Base-by-base conservation (phyloP, 176 grass and related monocot species). In the Saccharum spontaneum region DNA sequence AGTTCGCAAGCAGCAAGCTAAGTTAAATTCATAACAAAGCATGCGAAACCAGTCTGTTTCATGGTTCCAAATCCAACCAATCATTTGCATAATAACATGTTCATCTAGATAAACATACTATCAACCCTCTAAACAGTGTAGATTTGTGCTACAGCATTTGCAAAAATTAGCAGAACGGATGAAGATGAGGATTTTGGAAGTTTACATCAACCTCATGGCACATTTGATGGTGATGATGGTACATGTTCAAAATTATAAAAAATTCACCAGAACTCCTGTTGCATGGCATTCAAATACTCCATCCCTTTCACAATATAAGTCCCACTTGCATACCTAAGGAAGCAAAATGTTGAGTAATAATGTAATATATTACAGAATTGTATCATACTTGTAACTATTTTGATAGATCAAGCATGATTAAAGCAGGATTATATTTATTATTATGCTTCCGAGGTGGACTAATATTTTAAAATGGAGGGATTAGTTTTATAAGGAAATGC, bases 1-100 rank as follows among this genome's bases (percentile, higher is more conserved):
- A 57, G 66, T 88, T 65, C 11, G 9, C 55, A 83, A 71, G 52
- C 15, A 78, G 38, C 39, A 77, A 62, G 10, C 72, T 39, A 33
- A 71, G 52, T 15, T 28, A 87, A 63, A 31, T 31, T 52, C 40
- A 72, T 50, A 57, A 48, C 7, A 59, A 88, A 28, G 40, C 30
- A 82, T 70, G 39, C 2, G 0, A 64, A 72, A 49, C 1, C 8
- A 61, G 5, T 15, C 44, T 4, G 30, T 50, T 64, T 46, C 46
- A 44, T 50, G 8, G 54, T 79, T 34, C 61, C 30, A 54, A 73
- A 54, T 66, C 34, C 8, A 77, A 18, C 20, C 9, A 73, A 43
- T 16, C n/a, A 76, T 57, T 54, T 33, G 22, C 57, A 55, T 10
- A 65, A 69, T 16, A 59, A 8, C 41, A 61, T 77, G 18, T 15